phyloP scores from a whole-genome alignment of 352 stramenopile species.

The Phytophthora fragariaefolia region DNA sequence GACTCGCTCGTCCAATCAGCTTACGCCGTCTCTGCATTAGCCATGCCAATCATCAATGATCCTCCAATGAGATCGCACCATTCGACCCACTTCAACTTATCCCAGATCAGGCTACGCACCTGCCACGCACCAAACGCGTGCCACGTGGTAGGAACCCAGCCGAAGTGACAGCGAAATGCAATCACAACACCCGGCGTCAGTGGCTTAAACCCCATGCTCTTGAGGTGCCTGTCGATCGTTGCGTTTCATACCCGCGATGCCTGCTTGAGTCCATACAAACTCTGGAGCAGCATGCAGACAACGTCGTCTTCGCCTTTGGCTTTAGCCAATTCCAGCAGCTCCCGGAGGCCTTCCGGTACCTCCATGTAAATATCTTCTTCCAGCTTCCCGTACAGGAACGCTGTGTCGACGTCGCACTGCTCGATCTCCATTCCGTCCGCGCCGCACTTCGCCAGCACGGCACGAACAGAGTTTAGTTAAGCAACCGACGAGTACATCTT shows the following conservation, averaged over 20 bases:
- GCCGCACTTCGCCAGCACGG: background rate
- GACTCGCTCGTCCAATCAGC: too few species aligned
- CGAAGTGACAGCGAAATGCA: background rate
- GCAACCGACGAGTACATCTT: background rate
- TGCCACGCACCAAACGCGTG: background rate
- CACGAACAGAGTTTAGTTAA: background rate
- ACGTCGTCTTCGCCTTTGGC: conserved; percentile 6
- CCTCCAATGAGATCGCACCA: too few species aligned
- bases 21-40: too few species aligned
- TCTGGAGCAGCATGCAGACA: background rate
- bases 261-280: conserved; percentile 2
- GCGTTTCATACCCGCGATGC: background rate
- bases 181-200: background rate
- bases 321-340: background rate
- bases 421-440: background rate
- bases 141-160: too few species aligned
- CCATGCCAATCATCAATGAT: too few species aligned
- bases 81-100: too few species aligned
- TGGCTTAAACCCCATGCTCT: background rate
- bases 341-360: background rate
- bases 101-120: too few species aligned
- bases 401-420: background rate
- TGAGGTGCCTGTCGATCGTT: background rate
- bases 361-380: background rate
- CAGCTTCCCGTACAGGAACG: background rate